Percentiles rank a stretch among this genome's conserved stretches.
Evolutionary conservation across 768 basidiomycete genomes (phyloP).

Genomic region (Suillus discolor): DNA sequence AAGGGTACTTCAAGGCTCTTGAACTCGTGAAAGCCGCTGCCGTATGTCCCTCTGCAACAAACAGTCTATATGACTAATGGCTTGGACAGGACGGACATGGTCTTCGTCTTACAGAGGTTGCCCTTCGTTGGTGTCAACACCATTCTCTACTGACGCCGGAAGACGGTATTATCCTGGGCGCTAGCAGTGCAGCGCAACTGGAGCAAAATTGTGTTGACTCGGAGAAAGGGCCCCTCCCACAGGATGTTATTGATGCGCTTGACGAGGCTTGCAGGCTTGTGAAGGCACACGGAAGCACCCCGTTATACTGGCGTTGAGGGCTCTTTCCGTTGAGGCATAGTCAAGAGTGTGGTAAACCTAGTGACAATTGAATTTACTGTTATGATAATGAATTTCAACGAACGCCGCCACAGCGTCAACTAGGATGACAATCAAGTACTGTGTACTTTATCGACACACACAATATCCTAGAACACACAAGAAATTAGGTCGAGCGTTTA

Average conservation of each 20-base stretch:
- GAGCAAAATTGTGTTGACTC: conserved; percentile 46
- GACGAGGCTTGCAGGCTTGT: conserved; percentile 52
- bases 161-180: conserved; percentile 54
- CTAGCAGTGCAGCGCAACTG: conserved; percentile 46
- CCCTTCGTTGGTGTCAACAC: conserved; percentile 64
- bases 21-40: conserved; percentile 41
- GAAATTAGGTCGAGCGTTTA: neutral
- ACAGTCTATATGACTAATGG: conserved; percentile 1
- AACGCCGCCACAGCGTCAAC: neutral
- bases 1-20: conserved; percentile 46
- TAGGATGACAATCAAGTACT: neutral
- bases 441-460: neutral
- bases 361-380: neutral
- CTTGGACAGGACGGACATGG: conserved; percentile 41
- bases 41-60: conserved; percentile 30
- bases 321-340: neutral
- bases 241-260: conserved; percentile 51
- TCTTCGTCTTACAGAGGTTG: conserved; percentile 54
- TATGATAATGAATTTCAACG: neutral
- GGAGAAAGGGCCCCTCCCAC: conserved; percentile 56
- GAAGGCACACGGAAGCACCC: conserved; percentile 33
- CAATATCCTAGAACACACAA: neutral
- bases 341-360: neutral
- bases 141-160: conserved; percentile 46
- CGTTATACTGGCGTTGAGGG: conserved; percentile 40